phyloP scores from a whole-genome alignment of 2,329 filamentous ascomycete genomes.

The Cryphonectria japonica region DNA sequence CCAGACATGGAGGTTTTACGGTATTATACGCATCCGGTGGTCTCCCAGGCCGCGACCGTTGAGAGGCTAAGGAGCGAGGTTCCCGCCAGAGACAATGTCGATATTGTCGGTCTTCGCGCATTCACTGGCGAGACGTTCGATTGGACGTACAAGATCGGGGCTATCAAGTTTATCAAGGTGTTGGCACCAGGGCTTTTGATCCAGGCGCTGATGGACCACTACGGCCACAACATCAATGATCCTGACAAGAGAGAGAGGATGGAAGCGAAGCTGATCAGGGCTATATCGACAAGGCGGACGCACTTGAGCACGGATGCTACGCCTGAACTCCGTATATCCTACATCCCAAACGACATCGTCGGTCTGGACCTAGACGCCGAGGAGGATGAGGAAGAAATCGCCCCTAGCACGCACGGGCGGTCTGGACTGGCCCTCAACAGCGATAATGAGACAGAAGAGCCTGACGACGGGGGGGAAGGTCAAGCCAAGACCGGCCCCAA shows the following conservation, averaged over 20 bases:
- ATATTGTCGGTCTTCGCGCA: conserved; percentile 68
- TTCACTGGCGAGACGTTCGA: conserved; percentile 83
- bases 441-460: conserved; percentile 64
- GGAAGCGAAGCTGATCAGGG: conserved; percentile 58
- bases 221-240: conserved; percentile 31
- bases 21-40: conserved; percentile 86
- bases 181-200: conserved; percentile 77
- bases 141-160: conserved; percentile 79
- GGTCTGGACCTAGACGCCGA: conserved; percentile 76
- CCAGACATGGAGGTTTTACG: conserved; percentile 78
- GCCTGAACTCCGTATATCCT: conserved; percentile 78
- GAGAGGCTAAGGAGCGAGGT: conserved; percentile 56
- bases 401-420: conserved; percentile 47
- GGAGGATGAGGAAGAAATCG: conserved; percentile 68
- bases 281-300: conserved; percentile 67
- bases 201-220: conserved; percentile 54
- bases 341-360: conserved; percentile 75
- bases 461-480: conserved; percentile 32
- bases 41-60: conserved; percentile 67
- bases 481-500: conserved; percentile 33
- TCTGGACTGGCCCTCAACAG: conserved; percentile 64
- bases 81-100: conserved; percentile 65
- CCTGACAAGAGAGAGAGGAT: conserved; percentile 48
- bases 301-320: conserved; percentile 77
- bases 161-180: conserved; percentile 81